Base-by-base conservation (phyloP, 2,329 filamentous ascomycete genomes). In the Elsinoe fawcettii region DNA sequence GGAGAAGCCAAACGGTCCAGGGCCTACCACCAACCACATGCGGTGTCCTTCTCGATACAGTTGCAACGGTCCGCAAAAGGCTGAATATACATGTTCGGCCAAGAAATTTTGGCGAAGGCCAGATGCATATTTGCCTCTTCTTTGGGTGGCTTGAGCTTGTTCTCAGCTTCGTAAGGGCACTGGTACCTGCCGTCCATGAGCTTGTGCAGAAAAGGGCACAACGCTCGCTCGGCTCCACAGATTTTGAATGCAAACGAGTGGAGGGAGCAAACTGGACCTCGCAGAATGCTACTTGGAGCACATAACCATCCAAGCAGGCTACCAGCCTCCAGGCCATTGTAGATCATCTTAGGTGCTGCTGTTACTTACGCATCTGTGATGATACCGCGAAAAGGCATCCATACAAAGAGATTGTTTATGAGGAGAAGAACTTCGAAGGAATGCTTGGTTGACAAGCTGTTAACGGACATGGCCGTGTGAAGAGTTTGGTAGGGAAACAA, bases 31-130 rank as follows among this genome's bases (percentile, higher is more conserved):
- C 30, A 23, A 30, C 27, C 23, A 53, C 2, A 34, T 37, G 49
- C 49, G n/a, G 37, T 20, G 11, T 3, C 3, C 12, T 18, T 36
- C 11, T 37, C 18, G 30, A 37, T 53, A 11, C 30, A 16, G n/a
- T 36, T 14, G n/a, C 18, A 53, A 53, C 49, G 14, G 32, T 25
- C 34, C 12, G 32, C 49, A 14, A 22, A 18, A 39, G 34, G 49
- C 30, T 25, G 34, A 37, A 25, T 25, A 34, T 51, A 32, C 46
- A 51, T 51, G 46, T 51, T 51, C 46, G 25, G 16, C n/a, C 46
- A 18, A 51, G 16, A 25, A 12, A 16, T 20, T 5, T 37, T 16
- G n/a, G 6, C 44, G 16, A n/a, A 47, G 25, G 12, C 27, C 27
- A 18, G 46, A 18, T 25, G 14, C n/a, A 9, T 27, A 18, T 11